Conservation (phyloP, 2,329 filamentous ascomycete genomes). For the Lojkania enalia region DNA sequence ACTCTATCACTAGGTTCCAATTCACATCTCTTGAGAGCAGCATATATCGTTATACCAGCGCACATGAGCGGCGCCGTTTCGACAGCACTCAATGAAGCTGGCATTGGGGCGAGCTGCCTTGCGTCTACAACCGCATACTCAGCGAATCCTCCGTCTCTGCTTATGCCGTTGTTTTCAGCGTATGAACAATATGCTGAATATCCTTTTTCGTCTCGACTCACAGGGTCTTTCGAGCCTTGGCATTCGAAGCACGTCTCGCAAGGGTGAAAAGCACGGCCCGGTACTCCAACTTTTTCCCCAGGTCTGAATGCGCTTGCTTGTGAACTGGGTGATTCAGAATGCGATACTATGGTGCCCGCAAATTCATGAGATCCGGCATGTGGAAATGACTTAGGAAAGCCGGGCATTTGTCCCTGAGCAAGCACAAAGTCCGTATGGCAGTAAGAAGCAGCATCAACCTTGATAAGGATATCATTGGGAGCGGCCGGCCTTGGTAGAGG, state of each 20-base stretch:
- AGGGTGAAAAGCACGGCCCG: constrained; percentile 47
- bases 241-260: constrained; percentile 51
- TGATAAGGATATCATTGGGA: constrained; percentile 50
- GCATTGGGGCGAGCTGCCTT: constrained; percentile 43
- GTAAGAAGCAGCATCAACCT: constrained; percentile 53
- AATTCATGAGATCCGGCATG: constrained; percentile 54
- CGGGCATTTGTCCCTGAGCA: constrained; percentile 40
- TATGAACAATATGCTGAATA: constrained; percentile 48
- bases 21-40: constrained; percentile 44
- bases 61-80: constrained; percentile 51
- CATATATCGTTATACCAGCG: constrained; percentile 49
- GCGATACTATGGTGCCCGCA: constrained; percentile 48
- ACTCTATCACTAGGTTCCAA: constrained; percentile 40
- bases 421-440: constrained; percentile 51
- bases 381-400: constrained; percentile 45
- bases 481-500: constrained; percentile 36
- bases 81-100: constrained; percentile 37
- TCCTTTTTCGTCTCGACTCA: constrained; percentile 41
- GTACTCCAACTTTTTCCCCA: constrained; percentile 46
- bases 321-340: constrained; percentile 23
- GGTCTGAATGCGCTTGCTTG: constrained; percentile 22
- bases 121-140: constrained; percentile 51
- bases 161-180: constrained; percentile 37
- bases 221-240: constrained; percentile 27
- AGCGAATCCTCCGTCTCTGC: constrained; percentile 45